Conservation (phyloP, 306 rosid species). For the Oemleria cerasiformis region DNA sequence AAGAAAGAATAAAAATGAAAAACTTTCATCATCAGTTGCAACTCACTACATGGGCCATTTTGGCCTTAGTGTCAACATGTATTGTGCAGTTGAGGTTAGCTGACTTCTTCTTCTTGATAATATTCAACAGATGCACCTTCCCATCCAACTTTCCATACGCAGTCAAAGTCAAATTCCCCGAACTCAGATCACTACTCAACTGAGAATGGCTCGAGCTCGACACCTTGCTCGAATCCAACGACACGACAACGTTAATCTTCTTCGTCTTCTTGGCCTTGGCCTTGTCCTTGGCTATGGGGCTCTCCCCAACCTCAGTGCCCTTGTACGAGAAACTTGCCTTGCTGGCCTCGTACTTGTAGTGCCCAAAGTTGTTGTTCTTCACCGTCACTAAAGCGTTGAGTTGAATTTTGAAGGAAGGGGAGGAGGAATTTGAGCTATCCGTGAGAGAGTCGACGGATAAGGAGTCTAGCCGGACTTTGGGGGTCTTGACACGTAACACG, state of each 20-base stretch:
- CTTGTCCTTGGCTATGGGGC: constrained; percentile 9
- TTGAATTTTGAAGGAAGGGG: constrained; percentile 22
- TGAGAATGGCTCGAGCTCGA: constrained; percentile 14
- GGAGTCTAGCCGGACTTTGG: constrained; percentile 30
- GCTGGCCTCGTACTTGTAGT: constrained; percentile 31
- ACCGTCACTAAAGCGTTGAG: constrained; percentile 19
- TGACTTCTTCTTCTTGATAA: constrained; percentile 35
- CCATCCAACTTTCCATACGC: constrained; percentile 33
- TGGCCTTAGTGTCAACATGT: constrained; percentile 19
- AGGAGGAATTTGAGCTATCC: constrained; percentile 5
- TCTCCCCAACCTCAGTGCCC: constrained; percentile 29
- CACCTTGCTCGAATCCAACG: constrained; percentile 20
- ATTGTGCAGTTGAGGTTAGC: constrained; percentile 31
- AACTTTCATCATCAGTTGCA: constrained; percentile 28
- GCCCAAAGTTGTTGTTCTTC: constrained; percentile 36
- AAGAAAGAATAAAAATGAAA: background rate
- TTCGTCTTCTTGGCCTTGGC: constrained; percentile 28
- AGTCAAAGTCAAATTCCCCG: constrained; percentile 26
- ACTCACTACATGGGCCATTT: constrained; percentile 16
- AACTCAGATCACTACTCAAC: constrained; percentile 23
- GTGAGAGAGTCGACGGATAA: constrained; percentile 1
- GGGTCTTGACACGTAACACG: constrained; percentile 28
- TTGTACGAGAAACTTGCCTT: constrained; percentile 23
- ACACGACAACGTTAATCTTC: constrained; percentile 19
- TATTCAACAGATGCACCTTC: constrained; percentile 29